A percentile compares a stretch with the other conserved stretches of the same genome.
Evolutionary conservation across 1,284 basidiomycete genomes (phyloP).

Genomic region (Ustilago curta): DNA sequence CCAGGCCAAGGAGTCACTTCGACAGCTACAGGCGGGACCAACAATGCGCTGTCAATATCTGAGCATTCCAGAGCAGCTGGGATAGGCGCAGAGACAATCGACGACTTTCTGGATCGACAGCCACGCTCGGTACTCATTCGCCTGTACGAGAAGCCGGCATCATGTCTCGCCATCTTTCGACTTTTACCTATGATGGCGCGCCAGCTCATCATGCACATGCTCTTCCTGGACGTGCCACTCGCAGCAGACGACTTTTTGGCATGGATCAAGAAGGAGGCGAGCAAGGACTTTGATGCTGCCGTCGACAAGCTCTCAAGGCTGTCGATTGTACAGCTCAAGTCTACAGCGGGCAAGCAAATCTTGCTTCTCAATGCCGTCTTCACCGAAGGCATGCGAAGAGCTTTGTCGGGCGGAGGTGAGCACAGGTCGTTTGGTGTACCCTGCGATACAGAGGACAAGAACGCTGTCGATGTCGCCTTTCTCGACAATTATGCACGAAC

Average conservation of each 20-base stretch:
- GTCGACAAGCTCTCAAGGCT: constrained; percentile 48
- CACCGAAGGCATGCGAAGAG: constrained; percentile 68
- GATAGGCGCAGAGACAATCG: constrained; percentile 67
- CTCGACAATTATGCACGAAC: constrained; percentile 88
- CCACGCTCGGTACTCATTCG: constrained; percentile 84
- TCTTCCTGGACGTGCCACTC: constrained; percentile 89
- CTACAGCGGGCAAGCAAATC: constrained; percentile 23
- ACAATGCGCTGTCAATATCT: constrained; percentile 33
- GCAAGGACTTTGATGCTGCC: constrained; percentile 69
- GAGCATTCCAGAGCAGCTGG: constrained; percentile 44
- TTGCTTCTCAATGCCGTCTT: constrained; percentile 71
- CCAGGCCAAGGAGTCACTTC: constrained; percentile 42
- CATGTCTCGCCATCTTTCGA: constrained; percentile 92
- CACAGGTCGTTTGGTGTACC: constrained; percentile 91
- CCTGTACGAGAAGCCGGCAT: constrained; percentile 88
- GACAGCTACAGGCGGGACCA: constrained; percentile 26
- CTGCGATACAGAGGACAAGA: constrained; percentile 71
- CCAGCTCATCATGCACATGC: constrained; percentile 88
- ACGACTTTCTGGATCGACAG: constrained; percentile 84
- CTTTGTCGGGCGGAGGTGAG: constrained; percentile 76
- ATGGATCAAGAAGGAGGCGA: constrained; percentile 79
- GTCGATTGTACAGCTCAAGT: constrained; percentile 51
- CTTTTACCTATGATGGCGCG: constrained; percentile 86
- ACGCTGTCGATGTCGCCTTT: constrained; percentile 74
- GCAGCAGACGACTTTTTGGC: constrained; percentile 79